Evolutionary conservation across 2,329 filamentous ascomycete species (phyloP), one percentile per base, ranked within the genome.

Genomic region (Claviceps quebecensis): DNA sequence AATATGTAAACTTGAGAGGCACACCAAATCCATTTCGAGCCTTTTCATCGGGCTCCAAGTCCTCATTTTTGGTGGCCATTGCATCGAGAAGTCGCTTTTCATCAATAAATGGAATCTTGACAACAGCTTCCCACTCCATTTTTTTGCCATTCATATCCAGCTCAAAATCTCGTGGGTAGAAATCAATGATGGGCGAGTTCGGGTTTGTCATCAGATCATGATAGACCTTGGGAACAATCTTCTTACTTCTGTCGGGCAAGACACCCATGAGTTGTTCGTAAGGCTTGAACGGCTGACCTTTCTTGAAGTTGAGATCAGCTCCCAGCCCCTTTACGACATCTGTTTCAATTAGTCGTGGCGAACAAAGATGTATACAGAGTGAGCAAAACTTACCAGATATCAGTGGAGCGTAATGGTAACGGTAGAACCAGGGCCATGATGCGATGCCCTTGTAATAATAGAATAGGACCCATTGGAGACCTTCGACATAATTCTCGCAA

Each of bases 141-240:
- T 95, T 98, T 73, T 98, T 98, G 54, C 93, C 94, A 60, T 98
- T 97, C 93, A 98, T 97, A 65, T 98, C 94, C 41, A 98, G 75
- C 57, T 94, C 88, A 61, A 98, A 98, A 60, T 98, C 93, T 59
- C 91, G 80, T 2, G 93, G 93, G 61, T 98, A 98, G 65, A 98
- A 98, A 64, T 98, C 93, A 61, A 95, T 86, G 65, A 98, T 98
- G 2, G 93, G 89, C 16, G 91, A 97, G 16, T 86, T 79, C 2
- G 84, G 76, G 51, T 86, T 86, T 1, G 88, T 96, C 93, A 98
- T 98, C 47, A 98, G 74, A 26, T 87, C 81, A 68, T 93, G 87
- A 67, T 95, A 97, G 4, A 89, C 81, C 38, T 70, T 68, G 1
- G 93, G 93, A 1, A 98, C 93, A 61, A 97, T 97, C 65, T 83